A percentile compares a stretch with the other conserved stretches of the same genome.
These are phyloP conservation scores for Solanum sejunctum DNA, from an alignment of 257 asterid species.

Conservation along the genomic window DNA sequence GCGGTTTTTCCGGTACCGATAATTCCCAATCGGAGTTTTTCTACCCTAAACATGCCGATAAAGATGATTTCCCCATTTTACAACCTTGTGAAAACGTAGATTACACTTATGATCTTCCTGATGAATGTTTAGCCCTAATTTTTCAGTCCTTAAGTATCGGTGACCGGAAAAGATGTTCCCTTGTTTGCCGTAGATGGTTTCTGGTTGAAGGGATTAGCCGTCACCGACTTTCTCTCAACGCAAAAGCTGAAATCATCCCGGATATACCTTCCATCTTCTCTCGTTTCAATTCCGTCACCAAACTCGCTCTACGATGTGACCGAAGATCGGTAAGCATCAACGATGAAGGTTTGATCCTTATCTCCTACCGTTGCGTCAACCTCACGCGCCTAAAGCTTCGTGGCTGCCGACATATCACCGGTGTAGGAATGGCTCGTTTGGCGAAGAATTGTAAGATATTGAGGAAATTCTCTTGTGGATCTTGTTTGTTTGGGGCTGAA, in stretches of 20 bases:
- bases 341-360: constrained; percentile 38
- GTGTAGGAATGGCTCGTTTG: constrained; percentile 45
- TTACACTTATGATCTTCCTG: constrained; percentile 44
- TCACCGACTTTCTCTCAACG: constrained; percentile 50
- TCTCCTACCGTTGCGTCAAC: constrained; percentile 37
- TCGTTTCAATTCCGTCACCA: constrained; percentile 62
- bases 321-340: constrained; percentile 40
- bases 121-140: constrained; percentile 55
- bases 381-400: constrained; percentile 63
- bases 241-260: constrained; percentile 20
- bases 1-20: background rate
- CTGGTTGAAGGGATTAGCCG: constrained; percentile 59
- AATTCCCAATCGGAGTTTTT: background rate
- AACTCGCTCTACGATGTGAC: constrained; percentile 65
- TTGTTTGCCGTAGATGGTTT: constrained; percentile 69
- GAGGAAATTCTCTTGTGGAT: constrained; percentile 56
- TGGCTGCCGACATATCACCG: constrained; percentile 60
- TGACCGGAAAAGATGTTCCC: constrained; percentile 47
- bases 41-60: constrained; percentile 5
- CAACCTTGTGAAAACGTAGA: constrained; percentile 13
- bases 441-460: constrained; percentile 44
- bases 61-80: background rate
- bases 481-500: constrained; percentile 71
- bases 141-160: constrained; percentile 51
- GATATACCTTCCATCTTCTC: constrained; percentile 33